These are phyloP conservation scores for Striga asiatica DNA, from an alignment of 257 asterid genomes.

Conservation along the genomic window DNA sequence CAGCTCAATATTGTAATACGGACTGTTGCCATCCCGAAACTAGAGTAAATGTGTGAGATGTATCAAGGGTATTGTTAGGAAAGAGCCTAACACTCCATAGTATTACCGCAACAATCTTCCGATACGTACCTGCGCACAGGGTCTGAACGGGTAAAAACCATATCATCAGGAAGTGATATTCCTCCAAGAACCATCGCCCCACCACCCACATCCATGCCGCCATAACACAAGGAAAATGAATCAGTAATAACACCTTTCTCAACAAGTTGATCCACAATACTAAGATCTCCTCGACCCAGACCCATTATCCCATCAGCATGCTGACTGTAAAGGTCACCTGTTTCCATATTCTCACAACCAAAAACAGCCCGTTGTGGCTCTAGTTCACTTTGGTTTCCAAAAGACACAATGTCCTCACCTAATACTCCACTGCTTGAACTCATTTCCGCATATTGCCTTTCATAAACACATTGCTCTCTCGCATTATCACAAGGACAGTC, in stretches of 20 bases:
- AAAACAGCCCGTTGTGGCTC: conserved; percentile 83
- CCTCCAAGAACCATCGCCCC: conserved; percentile 99
- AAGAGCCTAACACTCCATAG: conserved; percentile 57
- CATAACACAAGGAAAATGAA: conserved; percentile 92
- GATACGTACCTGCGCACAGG: conserved; percentile 80
- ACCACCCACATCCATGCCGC: conserved; percentile 99
- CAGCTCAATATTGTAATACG: conserved; percentile 96
- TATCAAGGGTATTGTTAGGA: conserved; percentile 84
- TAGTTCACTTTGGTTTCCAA: conserved; percentile 84
- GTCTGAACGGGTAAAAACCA: conserved; percentile 77
- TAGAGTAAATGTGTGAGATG: conserved; percentile 97
- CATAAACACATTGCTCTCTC: conserved; percentile 65
- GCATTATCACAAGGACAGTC: conserved; percentile 77
- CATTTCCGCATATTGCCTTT: conserved; percentile 95
- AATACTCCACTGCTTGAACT: conserved; percentile 97
- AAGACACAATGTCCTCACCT: conserved; percentile 83
- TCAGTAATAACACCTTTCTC: conserved; percentile 75
- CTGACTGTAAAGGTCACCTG: conserved; percentile 95
- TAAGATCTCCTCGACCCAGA: conserved; percentile 94
- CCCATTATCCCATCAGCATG: conserved; percentile 99
- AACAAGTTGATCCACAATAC: conserved; percentile 96
- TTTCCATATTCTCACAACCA: conserved; percentile 94
- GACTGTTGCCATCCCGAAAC: conserved; percentile 99
- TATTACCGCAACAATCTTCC: conserved; percentile 23
- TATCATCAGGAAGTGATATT: conserved; percentile 61